Conservation (phyloP, 768 basidiomycete genomes). For the Arthromyces matolae region DNA sequence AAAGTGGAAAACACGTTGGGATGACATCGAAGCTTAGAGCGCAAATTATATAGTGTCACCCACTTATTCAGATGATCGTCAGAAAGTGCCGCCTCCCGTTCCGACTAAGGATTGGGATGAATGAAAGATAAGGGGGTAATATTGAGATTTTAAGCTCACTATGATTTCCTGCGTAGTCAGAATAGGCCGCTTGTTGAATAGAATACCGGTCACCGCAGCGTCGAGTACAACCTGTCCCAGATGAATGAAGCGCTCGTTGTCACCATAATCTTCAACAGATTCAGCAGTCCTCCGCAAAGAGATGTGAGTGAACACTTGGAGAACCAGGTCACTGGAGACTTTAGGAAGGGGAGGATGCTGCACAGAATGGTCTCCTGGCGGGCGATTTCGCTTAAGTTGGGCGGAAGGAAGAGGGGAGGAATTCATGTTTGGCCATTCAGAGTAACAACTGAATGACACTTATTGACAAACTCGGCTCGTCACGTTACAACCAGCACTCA, state of each 20-base stretch:
- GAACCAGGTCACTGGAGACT: conserved; percentile 46
- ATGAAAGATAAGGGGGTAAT: neutral
- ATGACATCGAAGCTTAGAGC: conserved; percentile 46
- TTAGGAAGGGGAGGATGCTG: conserved; percentile 43
- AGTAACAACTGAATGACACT: neutral
- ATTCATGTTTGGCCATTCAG: conserved; percentile 13
- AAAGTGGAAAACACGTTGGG: conserved; percentile 34
- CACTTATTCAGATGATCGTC: conserved; percentile 43
- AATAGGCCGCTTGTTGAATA: conserved; percentile 52
- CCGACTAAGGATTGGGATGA: conserved; percentile 19
- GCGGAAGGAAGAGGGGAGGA: conserved; percentile 7
- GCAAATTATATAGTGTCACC: conserved; percentile 45
- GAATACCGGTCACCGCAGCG: conserved; percentile 39
- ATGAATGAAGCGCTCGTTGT: conserved; percentile 54
- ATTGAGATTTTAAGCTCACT: too few relatives aligned
- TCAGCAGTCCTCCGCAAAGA: conserved; percentile 46
- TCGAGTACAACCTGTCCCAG: conserved; percentile 49
- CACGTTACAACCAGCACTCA: too few relatives aligned
- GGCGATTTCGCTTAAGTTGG: conserved; percentile 18
- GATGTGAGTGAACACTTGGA: conserved; percentile 69
- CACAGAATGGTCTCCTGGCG: conserved; percentile 4
- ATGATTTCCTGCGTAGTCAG: conserved; percentile 44
- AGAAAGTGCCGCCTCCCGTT: conserved; percentile 34
- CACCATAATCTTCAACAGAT: conserved; percentile 39
- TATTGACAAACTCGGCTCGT: too few relatives aligned